Conservation (phyloP, 768 basidiomycete species). For the Mycena chlorophos region DNA sequence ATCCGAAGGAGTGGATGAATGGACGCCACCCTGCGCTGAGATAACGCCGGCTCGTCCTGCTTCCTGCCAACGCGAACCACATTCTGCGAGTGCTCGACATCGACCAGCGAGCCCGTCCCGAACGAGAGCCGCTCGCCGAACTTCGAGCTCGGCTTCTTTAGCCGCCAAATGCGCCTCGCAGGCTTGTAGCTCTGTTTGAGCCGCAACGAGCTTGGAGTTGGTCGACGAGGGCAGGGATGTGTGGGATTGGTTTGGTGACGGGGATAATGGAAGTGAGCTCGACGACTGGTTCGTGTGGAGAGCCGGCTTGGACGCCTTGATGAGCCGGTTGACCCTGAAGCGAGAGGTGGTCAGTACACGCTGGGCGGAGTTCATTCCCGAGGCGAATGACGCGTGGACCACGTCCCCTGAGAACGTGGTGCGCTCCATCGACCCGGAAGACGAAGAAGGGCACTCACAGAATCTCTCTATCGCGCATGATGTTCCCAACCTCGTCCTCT, state of each 20-base stretch:
- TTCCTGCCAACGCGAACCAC: constrained; percentile 67
- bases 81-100: constrained; percentile 65
- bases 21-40: constrained; percentile 8
- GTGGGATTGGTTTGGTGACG: constrained; percentile 22
- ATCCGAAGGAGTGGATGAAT: constrained; percentile 2
- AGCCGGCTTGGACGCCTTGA: constrained; percentile 69
- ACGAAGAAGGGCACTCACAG: constrained; percentile 50
- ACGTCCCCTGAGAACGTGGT: neutral
- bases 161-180: constrained; percentile 73
- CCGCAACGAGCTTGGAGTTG: constrained; percentile 54
- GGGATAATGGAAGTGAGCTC: constrained; percentile 44
- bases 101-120: constrained; percentile 62
- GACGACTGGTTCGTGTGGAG: constrained; percentile 37
- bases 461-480: constrained; percentile 78
- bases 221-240: constrained; percentile 32
- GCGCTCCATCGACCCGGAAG: neutral
- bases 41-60: constrained; percentile 55
- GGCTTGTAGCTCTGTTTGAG: constrained; percentile 78
- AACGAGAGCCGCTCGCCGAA: constrained; percentile 53
- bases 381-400: neutral
- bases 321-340: constrained; percentile 69
- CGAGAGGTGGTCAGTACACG: neutral
- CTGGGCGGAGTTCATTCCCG: neutral
- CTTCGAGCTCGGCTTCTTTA: constrained; percentile 67
- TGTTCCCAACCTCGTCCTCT: constrained; percentile 71